Conservation (phyloP, 2,329 filamentous ascomycete genomes). For the Alternaria brassicae region DNA sequence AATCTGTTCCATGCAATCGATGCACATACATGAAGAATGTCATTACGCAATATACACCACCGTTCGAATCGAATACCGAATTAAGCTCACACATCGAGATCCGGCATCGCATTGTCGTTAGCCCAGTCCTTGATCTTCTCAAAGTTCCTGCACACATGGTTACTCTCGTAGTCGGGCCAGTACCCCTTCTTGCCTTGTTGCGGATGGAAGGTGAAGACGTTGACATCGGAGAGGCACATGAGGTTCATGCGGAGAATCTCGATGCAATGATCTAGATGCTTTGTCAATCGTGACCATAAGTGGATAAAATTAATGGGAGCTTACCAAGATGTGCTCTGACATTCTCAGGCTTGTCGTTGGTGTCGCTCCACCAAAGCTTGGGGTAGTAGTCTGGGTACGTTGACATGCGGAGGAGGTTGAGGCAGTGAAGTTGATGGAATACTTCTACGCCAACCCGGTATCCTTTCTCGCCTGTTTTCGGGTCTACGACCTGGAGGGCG, state of each 20-base stretch:
- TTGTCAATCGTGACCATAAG: neutral
- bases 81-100: conserved; percentile 26
- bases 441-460: conserved; percentile 67
- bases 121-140: conserved; percentile 46
- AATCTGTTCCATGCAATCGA: neutral
- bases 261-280: conserved; percentile 42
- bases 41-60: neutral
- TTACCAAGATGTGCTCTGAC: conserved; percentile 38
- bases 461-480: conserved; percentile 63
- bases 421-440: conserved; percentile 58
- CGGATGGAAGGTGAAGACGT: conserved; percentile 45
- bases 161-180: conserved; percentile 42
- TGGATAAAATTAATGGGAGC: neutral
- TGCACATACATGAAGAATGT: neutral
- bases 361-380: conserved; percentile 37
- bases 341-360: conserved; percentile 38
- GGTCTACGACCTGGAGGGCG: conserved; percentile 64
- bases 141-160: conserved; percentile 46
- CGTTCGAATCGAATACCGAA: neutral
- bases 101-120: conserved; percentile 41
- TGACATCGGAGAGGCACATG: conserved; percentile 47
- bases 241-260: conserved; percentile 48
- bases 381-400: conserved; percentile 46
- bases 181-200: conserved; percentile 31
- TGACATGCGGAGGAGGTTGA: conserved; percentile 46